Evolutionary conservation across 208 protist species (phyloP).

Genomic region (Wallacemonas sp.): DNA sequence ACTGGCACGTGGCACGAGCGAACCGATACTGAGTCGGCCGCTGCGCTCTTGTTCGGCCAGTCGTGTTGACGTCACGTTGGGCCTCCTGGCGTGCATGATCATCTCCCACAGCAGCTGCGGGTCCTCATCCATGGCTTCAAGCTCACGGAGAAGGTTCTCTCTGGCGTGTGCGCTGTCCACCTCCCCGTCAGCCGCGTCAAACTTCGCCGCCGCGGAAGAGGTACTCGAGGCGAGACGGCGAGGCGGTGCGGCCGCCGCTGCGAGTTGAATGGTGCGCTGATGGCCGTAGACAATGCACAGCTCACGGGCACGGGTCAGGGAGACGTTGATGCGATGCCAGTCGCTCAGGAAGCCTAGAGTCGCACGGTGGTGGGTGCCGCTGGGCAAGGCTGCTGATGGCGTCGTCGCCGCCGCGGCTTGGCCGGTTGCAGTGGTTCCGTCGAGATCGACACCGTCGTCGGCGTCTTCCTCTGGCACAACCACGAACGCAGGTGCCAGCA

Average conservation of each 20-base stretch:
- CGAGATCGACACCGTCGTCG: too few species aligned
- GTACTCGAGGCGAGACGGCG: background rate
- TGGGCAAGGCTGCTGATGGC: too few species aligned
- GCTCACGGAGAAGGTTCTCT: constrained; percentile 23
- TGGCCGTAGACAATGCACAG: constrained; percentile 80
- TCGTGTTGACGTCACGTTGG: constrained; percentile 14
- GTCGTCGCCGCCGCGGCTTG: too few species aligned
- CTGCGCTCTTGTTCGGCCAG: constrained; percentile 4
- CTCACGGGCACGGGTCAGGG: constrained; percentile 90
- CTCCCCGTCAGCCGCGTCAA: background rate
- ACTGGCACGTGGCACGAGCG: background rate
- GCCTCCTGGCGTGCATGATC: constrained; percentile 36
- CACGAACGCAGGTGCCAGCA: constrained; percentile 30
- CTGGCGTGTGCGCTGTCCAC: constrained; percentile 16
- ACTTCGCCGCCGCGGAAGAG: background rate
- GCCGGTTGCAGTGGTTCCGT: too few species aligned
- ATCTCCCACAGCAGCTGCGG: constrained; percentile 54
- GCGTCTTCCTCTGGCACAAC: constrained; percentile 23
- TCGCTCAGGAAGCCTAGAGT: constrained; percentile 90
- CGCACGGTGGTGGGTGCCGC: constrained; percentile 13
- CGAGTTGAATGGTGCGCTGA: constrained; percentile 34
- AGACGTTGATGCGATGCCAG: constrained; percentile 90
- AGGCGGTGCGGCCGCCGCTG: constrained; percentile 11
- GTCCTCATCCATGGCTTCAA: constrained; percentile 47
- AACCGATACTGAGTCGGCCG: constrained; percentile 4